Conservation (phyloP, 306 rosid species). For the Vigna trinervia region DNA sequence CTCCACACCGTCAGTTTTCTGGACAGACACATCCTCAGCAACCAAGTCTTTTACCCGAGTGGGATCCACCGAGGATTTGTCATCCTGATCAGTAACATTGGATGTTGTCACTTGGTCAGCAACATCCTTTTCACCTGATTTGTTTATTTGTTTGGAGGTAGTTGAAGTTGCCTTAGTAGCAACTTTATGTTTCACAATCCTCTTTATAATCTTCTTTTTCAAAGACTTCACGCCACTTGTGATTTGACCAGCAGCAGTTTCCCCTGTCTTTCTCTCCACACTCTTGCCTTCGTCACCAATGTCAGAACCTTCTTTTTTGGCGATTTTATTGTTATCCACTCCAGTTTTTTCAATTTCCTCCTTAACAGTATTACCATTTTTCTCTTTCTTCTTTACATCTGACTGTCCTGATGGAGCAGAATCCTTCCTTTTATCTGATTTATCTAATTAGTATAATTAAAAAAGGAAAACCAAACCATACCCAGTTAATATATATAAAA, state of each 20-base stretch:
- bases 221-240: conserved; percentile 63
- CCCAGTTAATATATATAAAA: neutral
- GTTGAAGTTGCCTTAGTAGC: conserved; percentile 56
- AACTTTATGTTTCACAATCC: conserved; percentile 83
- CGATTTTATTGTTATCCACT: conserved; percentile 47
- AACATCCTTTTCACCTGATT: conserved; percentile 54
- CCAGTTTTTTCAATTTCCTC: conserved; percentile 57
- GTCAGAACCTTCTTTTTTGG: conserved; percentile 54
- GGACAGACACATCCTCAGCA: conserved; percentile 50
- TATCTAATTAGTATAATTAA: conserved; percentile 47
- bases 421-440: conserved; percentile 63
- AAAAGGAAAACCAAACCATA: conserved; percentile 24
- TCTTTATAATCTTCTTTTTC: conserved; percentile 82
- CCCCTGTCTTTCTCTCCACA: conserved; percentile 60
- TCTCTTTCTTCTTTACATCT: conserved; percentile 62
- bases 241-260: conserved; percentile 56
- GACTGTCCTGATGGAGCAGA: conserved; percentile 55
- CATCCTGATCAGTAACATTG: conserved; percentile 49
- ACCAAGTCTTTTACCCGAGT: conserved; percentile 49
- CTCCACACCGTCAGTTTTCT: conserved; percentile 52
- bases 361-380: conserved; percentile 56
- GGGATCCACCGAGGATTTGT: conserved; percentile 57
- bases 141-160: conserved; percentile 56
- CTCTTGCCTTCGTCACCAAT: conserved; percentile 50
- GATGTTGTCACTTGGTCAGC: conserved; percentile 53